Conservation (phyloP, 331 rosid species). For the Pyracantha coccinea region DNA sequence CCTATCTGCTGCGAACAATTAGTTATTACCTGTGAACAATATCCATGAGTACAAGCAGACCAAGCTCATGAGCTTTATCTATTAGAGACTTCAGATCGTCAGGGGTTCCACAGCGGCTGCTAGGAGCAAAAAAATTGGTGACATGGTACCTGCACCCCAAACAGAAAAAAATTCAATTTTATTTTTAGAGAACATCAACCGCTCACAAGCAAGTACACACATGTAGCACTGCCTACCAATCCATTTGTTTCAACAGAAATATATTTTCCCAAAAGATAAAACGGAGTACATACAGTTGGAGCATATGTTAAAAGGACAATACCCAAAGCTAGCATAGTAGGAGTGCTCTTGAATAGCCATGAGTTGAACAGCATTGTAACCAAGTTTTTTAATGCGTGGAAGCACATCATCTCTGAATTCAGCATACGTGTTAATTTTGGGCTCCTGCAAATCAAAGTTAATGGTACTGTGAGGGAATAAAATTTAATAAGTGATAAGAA, state of each 20-base stretch:
- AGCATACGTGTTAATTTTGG: conserved; percentile 61
- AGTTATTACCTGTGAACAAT: conserved; percentile 83
- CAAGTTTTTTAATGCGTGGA: conserved; percentile 93
- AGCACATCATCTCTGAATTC: conserved; percentile 90
- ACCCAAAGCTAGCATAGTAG: conserved; percentile 98
- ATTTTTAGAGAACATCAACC: neutral
- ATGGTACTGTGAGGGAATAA: conserved; percentile 1
- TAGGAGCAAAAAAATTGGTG: conserved; percentile 96
- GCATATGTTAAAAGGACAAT: conserved; percentile 15
- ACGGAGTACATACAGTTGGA: conserved; percentile 5
- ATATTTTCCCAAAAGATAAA: neutral
- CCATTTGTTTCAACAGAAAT: neutral
- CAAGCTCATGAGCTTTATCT: conserved; percentile 94
- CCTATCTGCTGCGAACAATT: neutral
- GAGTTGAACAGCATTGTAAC: conserved; percentile 96
- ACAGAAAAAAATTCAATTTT: conserved; percentile 4
- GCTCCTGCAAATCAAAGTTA: conserved; percentile 56
- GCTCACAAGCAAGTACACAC: neutral
- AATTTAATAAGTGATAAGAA: neutral
- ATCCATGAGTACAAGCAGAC: conserved; percentile 96
- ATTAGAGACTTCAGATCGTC: conserved; percentile 90
- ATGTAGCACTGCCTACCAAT: neutral
- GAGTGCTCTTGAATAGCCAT: conserved; percentile 99
- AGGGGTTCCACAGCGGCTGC: conserved; percentile 98
- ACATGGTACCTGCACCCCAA: conserved; percentile 75